Conservation (phyloP, 2,329 filamentous ascomycete species). For the Clonostachys sp. region DNA sequence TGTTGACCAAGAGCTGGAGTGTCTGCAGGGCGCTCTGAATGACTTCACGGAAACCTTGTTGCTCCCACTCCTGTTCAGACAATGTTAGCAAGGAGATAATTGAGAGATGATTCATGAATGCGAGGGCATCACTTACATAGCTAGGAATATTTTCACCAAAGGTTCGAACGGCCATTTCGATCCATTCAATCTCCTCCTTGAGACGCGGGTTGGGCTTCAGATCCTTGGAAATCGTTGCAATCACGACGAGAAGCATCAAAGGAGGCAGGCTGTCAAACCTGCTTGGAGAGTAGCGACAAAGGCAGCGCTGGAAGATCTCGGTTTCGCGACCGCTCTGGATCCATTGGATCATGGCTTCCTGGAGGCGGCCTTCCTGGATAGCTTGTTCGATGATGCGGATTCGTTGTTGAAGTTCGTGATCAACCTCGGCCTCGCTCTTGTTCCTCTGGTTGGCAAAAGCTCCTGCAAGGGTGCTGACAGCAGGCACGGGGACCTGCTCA, state of each 20-base stretch:
- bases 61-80: constrained; percentile 26
- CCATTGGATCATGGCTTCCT: constrained; percentile 63
- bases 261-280: constrained; percentile 53
- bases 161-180: constrained; percentile 53
- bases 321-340: constrained; percentile 59
- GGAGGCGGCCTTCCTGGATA: constrained; percentile 56
- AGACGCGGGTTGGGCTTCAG: constrained; percentile 47
- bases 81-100: not conserved
- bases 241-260: constrained; percentile 59
- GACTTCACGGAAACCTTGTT: constrained; percentile 26
- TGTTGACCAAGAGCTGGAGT: constrained; percentile 28
- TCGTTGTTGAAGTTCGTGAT: constrained; percentile 48
- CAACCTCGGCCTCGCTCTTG: constrained; percentile 25
- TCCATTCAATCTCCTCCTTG: constrained; percentile 53
- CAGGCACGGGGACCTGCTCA: constrained; percentile 23
- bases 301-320: constrained; percentile 52
- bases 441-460: constrained; percentile 27
- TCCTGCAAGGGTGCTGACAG: constrained; percentile 24
- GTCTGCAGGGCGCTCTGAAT: constrained; percentile 31
- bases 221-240: constrained; percentile 57
- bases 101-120: not conserved
- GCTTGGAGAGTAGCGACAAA: constrained; percentile 27
- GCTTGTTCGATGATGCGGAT: constrained; percentile 56
- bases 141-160: constrained; percentile 42
- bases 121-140: constrained; percentile 40